Evolutionary conservation across 176 grass and related monocot genomes (phyloP), one percentile per base, ranked within the genome.

Genomic region (Phoenix roebelenii): DNA sequence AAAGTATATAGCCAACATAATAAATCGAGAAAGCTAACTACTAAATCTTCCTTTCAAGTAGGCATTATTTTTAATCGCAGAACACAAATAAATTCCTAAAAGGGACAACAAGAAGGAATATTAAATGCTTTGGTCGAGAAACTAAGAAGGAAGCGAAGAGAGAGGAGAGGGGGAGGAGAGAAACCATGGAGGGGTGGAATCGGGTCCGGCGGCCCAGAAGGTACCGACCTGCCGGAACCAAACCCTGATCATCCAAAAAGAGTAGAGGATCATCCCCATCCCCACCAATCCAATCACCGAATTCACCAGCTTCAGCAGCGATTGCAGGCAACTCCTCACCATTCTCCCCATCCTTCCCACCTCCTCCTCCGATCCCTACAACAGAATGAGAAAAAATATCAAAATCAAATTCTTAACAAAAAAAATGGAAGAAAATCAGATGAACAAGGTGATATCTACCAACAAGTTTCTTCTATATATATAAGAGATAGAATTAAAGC

Each of bases 191-290:
- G 73, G 73, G 50, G 79, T 58, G 54, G 65, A 56, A 59, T 59
- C 72, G 2, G 61, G 55, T 29, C 22, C 23, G 54, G 3, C 35
- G 35, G 35, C 35, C 35, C 35, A 44, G 35, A 44, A 16, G 17
- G 25, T 39, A 39, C 61, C 66, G 59, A 78, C 50, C 53, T 89
- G 67, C 60, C 35, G 74, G 60, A 17, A 81, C 94, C 94, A 98
- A 23, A 58, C 76, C 24, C 94, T 75, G 63, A 93, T 61, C 84
- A 98, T 85, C 94, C 94, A 98, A 58, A 98, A 84, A 16, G 94
- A 80, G 79, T 93, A 93, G 53, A 98, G 88, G 72, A 98, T 98
- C 81, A 98, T 65, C 52, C 81, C 94, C 88, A 83, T 98, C 26
- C 94, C 94, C 65, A 79, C 79, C 24, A 98, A 79, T 28, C 94